These are phyloP conservation scores for Pichia sp. DNA, from an alignment of 1,139 yeast genomes.

Conservation along the genomic window DNA sequence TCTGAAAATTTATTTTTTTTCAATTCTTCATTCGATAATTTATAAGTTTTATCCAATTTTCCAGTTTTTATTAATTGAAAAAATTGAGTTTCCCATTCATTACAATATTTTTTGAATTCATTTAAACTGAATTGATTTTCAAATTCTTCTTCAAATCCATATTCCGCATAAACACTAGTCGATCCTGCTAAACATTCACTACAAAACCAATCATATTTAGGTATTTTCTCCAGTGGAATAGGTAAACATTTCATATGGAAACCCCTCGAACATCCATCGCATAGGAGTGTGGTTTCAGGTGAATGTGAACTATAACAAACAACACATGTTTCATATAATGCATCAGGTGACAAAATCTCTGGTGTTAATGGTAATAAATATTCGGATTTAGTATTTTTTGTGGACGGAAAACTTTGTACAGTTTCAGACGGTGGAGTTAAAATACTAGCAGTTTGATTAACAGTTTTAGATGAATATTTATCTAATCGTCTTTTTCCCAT, in stretches of 20 bases:
- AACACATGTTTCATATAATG: conserved; percentile 35
- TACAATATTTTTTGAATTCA: conserved; percentile 57
- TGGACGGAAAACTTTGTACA: not conserved
- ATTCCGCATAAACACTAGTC: conserved; percentile 76
- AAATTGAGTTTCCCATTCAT: conserved; percentile 38
- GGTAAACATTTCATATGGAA: conserved; percentile 62
- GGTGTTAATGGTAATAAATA: conserved; percentile 13
- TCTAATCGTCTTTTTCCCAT: not conserved
- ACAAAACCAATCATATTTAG: conserved; percentile 70
- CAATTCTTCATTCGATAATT: conserved; percentile 1
- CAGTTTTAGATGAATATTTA: not conserved
- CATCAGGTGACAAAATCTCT: conserved; percentile 9
- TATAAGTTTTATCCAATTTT: conserved; percentile 6
- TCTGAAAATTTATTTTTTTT: conserved; percentile 2
- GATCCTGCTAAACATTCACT: conserved; percentile 77
- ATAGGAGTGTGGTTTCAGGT: conserved; percentile 49
- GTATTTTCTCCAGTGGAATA: conserved; percentile 45
- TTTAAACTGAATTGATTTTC: conserved; percentile 45
- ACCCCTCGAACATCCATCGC: conserved; percentile 69
- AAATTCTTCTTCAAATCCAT: conserved; percentile 74
- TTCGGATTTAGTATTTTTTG: too few relatives aligned
- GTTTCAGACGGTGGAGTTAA: conserved; percentile 11
- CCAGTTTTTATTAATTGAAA: conserved; percentile 2
- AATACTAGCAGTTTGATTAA: not conserved
- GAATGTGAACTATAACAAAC: conserved; percentile 47